Evolutionary conservation across 805 yeast genomes (phyloP), one percentile per base, ranked within the genome.

Genomic region (Saccharomycopsis sp.): DNA sequence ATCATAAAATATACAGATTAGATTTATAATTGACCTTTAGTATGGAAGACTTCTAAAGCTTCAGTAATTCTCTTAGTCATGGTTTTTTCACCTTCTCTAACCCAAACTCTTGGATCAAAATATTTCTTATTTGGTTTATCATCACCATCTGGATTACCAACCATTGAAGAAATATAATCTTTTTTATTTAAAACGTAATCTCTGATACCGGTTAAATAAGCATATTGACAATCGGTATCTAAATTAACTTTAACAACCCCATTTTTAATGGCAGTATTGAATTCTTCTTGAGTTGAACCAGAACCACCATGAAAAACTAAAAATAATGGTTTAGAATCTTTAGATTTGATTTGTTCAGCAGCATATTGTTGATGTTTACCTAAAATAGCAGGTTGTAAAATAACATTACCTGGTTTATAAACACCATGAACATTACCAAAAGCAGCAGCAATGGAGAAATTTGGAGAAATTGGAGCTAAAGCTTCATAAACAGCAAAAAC

Each of bases 101-200:
- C 96, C 98, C 98, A 92, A 69, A 88, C 97, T 80, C 98, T 89
- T 72, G 98, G 98, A 73, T 92, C 98, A 64, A 86, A 92, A 86
- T 71, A 87, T 75, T 92, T 92, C 88, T 92, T 92, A 89, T 92
- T 92, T 72, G 98, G 98, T 76, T 86, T 84, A 71, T 92, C 97
- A 43, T 72, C 89, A 67, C 97, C 98, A 18, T 89, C 96, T 70
- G 98, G 98, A 94, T 92, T 92, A 70, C 98, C 98, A 58, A 92
- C 96, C 69, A 69, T 83, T 44, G 81, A 50, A 71, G 74, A 55
- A 56, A 92, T 64, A 80, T 92, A 92, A 69, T 88, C 98, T 79
- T 89, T 87, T 79, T 89, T 87, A 75, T 66, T 76, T 62, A 92
- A 76, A 61, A 89, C 81, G 78, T 85, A 92, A 76, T 92, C 96